Evolutionary conservation across 192 early-diverging fungal species (phyloP).

Genomic region (Ambispora gerdemannii): DNA sequence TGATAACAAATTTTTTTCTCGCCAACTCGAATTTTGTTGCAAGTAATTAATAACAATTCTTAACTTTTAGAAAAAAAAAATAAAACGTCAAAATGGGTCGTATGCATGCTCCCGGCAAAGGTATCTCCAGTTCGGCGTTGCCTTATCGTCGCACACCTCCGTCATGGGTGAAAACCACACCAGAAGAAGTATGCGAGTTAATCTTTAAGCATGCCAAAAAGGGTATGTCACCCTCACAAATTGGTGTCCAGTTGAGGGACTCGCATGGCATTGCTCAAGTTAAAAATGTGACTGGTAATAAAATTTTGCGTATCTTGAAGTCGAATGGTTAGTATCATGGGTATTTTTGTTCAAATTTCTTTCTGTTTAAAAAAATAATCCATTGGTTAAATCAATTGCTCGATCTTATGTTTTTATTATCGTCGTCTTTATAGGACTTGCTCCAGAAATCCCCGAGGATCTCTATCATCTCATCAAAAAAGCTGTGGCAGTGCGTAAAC

Average conservation of each 20-base stretch:
- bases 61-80: too few relatives aligned
- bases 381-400: background rate
- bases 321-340: slow-evolving; percentile 65
- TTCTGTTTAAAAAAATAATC: background rate
- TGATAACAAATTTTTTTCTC: too few relatives aligned
- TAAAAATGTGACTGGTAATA: slow-evolving; percentile 96
- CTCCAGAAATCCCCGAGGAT: slow-evolving; percentile 97
- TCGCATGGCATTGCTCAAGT: slow-evolving; percentile 98
- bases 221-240: slow-evolving; percentile 97
- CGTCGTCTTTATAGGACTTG: slow-evolving; percentile 46
- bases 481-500: slow-evolving; percentile 98
- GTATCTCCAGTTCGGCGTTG: slow-evolving; percentile 85
- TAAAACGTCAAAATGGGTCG: slow-evolving; percentile 70
- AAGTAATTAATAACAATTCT: too few relatives aligned
- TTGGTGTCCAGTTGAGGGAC: slow-evolving; percentile 96
- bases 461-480: slow-evolving; percentile 99
- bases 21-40: too few relatives aligned
- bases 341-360: background rate
- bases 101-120: slow-evolving; percentile 98
- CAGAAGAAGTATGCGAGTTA: slow-evolving; percentile 95
- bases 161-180: slow-evolving; percentile 96
- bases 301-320: slow-evolving; percentile 98
- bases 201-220: slow-evolving; percentile 99
- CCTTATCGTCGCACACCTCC: slow-evolving; percentile 97
- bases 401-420: background rate